A percentile compares a stretch with the other conserved stretches of the same genome.
These are phyloP conservation scores for Phytophthora chlamydospora DNA, from an alignment of 352 stramenopile genomes.

Conservation along the genomic window DNA sequence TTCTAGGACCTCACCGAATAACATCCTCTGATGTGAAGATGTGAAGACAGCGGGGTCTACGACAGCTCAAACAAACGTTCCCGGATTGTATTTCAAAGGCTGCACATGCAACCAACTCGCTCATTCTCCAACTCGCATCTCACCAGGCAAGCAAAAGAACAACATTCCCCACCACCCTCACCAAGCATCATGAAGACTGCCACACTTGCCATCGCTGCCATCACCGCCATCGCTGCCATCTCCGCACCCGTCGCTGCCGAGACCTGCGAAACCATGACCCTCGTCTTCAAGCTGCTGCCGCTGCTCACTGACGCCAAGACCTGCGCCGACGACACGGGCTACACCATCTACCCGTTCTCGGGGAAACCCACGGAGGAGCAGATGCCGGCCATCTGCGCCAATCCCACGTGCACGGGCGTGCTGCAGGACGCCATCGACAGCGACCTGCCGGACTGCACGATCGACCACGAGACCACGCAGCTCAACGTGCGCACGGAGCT, in stretches of 20 bases:
- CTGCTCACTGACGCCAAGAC: constrained; percentile 36
- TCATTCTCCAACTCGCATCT: too few species aligned
- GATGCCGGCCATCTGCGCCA: constrained; percentile 31
- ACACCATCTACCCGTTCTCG: constrained; percentile 28
- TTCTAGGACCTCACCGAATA: too few species aligned
- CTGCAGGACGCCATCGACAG: constrained; percentile 26
- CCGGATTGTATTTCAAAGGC: too few species aligned
- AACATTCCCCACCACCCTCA: too few species aligned
- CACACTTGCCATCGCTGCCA: constrained; percentile 18
- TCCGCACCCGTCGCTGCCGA: constrained; percentile 26
- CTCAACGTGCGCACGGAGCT: constrained; percentile 36
- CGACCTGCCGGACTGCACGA: constrained; percentile 38
- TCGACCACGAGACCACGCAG: constrained; percentile 34
- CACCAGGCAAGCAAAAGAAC: too few species aligned
- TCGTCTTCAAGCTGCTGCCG: constrained; percentile 34
- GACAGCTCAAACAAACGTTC: too few species aligned
- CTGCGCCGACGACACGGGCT: constrained; percentile 27
- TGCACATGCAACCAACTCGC: too few species aligned
- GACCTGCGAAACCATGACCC: constrained; percentile 32
- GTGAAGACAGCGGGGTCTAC: too few species aligned
- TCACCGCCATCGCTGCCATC: constrained; percentile 20
- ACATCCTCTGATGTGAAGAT: too few species aligned
- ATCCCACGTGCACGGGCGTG: constrained; percentile 34
- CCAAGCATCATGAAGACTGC: constrained; percentile 45
- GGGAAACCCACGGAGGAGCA: constrained; percentile 37